Percentiles rank a stretch among this genome's conserved stretches.
These are phyloP conservation scores for Lagenidium giganteum DNA, from an alignment of 352 stramenopile genomes.

Conservation along the genomic window DNA sequence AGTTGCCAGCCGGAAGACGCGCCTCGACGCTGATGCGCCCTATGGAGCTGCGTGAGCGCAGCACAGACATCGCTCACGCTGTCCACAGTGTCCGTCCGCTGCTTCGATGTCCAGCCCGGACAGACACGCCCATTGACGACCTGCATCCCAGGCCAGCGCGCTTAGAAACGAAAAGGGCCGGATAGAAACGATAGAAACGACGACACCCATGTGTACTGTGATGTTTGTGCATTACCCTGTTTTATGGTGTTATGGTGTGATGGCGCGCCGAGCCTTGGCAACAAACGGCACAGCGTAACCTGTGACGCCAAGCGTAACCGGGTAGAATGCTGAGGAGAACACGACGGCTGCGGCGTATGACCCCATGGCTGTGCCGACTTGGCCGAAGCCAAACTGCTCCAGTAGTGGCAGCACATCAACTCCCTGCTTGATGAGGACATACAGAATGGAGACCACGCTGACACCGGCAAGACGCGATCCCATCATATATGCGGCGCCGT, in stretches of 20 bases:
- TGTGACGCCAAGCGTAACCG: constrained; percentile 67
- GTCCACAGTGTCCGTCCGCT: no score
- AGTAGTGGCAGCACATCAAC: constrained; percentile 80
- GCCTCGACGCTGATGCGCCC: no score
- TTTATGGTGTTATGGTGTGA: constrained; percentile 48
- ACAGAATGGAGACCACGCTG: constrained; percentile 62
- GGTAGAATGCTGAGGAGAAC: constrained; percentile 74
- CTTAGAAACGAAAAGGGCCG: no score
- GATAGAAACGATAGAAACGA: no score
- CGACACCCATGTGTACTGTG: no score
- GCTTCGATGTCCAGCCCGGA: no score
- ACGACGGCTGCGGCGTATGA: constrained; percentile 78
- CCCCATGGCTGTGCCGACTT: constrained; percentile 62
- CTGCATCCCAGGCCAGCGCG: no score
- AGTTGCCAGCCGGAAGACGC: constrained; percentile 17
- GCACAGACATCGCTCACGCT: no score
- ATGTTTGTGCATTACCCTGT: no score
- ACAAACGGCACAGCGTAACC: constrained; percentile 72
- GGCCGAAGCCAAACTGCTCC: constrained; percentile 59
- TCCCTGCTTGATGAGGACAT: constrained; percentile 75
- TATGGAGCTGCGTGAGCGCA: no score
- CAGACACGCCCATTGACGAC: no score
- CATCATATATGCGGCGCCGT: constrained; percentile 88
- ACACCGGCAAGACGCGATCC: constrained; percentile 77
- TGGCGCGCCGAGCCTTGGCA: constrained; percentile 43